These are phyloP conservation scores for Solanum arcanum DNA, from an alignment of 257 asterid species.

Conservation along the genomic window DNA sequence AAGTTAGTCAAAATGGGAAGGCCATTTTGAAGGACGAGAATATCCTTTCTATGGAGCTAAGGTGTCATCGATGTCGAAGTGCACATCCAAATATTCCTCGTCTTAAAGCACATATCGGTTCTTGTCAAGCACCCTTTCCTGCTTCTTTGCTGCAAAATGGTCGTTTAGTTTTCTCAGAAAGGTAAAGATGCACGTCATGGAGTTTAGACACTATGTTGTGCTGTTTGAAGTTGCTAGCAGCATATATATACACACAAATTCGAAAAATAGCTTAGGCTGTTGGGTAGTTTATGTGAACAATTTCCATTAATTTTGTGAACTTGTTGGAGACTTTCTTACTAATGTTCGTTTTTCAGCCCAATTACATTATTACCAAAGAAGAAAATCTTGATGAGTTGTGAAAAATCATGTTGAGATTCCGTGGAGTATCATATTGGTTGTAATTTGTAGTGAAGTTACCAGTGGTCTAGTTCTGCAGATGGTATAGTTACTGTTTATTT, in stretches of 20 bases:
- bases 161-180: conserved; percentile 27
- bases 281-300: background rate
- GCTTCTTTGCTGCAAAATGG: conserved; percentile 39
- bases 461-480: too few relatives aligned
- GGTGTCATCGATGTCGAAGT: conserved; percentile 81
- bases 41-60: conserved; percentile 42
- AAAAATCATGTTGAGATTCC: background rate
- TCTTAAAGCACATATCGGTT: conserved; percentile 54
- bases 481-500: too few relatives aligned
- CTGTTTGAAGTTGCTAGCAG: background rate
- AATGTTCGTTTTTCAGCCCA: background rate
- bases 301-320: background rate
- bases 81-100: conserved; percentile 84
- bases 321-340: background rate
- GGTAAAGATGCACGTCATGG: background rate
- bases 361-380: background rate
- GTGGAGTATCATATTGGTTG: too few relatives aligned
- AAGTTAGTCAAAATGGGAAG: conserved; percentile 37
- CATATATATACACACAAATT: background rate
- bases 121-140: conserved; percentile 60
- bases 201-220: background rate
- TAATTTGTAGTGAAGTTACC: too few relatives aligned
- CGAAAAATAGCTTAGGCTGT: background rate
- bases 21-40: conserved; percentile 20
- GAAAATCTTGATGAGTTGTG: background rate